Evolutionary conservation across 305 asterid genomes (phyloP).

Genomic region (Fraxinus albicans): DNA sequence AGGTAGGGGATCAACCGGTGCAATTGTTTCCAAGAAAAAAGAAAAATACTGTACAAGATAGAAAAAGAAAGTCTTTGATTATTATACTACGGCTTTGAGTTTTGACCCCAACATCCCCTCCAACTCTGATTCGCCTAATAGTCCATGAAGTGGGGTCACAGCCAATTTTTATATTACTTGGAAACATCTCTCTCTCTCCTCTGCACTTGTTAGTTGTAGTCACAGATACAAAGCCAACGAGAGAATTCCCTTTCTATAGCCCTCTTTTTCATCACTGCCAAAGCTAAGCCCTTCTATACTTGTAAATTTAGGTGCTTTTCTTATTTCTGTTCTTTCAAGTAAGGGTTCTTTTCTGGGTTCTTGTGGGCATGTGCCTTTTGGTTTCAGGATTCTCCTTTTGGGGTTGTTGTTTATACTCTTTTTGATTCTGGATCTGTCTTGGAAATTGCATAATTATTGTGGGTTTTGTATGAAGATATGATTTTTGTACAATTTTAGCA

Average conservation of each 20-base stretch:
- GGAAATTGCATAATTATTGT: background rate
- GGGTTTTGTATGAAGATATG: background rate
- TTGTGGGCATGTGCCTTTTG: background rate
- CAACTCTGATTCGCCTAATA: background rate
- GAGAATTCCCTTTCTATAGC: background rate
- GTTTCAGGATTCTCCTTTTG: background rate
- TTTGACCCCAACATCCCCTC: background rate
- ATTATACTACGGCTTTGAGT: background rate
- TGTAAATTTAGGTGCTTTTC: background rate
- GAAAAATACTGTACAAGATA: background rate
- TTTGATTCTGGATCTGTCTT: background rate
- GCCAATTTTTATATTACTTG: background rate
- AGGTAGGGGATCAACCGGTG: background rate
- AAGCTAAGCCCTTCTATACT: background rate
- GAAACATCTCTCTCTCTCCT: background rate
- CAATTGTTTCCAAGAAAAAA: background rate
- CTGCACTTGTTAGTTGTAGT: background rate
- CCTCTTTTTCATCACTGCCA: conserved; percentile 1
- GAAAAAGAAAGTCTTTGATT: background rate
- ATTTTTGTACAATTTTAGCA: background rate
- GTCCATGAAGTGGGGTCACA: background rate
- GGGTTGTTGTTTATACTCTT: background rate
- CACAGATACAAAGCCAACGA: conserved; percentile 1
- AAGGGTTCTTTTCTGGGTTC: background rate
- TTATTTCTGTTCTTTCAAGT: background rate